phyloP scores from a whole-genome alignment of 2,329 filamentous ascomycete species.

The Fusarium bactridioides region DNA sequence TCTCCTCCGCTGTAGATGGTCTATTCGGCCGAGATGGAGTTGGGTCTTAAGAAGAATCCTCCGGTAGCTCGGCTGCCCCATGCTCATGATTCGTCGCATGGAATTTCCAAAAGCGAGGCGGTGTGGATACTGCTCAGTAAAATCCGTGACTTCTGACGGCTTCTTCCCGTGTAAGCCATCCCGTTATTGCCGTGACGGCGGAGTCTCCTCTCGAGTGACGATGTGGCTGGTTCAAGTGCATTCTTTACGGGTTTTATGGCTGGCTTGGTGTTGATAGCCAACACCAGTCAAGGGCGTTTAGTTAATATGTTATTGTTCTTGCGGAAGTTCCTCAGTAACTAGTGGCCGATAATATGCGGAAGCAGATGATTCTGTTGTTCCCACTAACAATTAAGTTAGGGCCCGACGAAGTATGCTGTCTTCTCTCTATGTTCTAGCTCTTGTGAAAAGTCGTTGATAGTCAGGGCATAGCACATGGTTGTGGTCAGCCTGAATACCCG shows the following conservation, averaged over 20 bases:
- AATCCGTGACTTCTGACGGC: background rate
- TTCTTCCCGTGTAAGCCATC: constrained; percentile 27
- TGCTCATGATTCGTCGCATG: background rate
- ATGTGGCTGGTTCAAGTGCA: constrained; percentile 18
- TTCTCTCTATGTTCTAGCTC: background rate
- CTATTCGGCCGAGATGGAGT: constrained; percentile 8
- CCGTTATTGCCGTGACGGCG: constrained; percentile 27
- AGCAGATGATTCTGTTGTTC: background rate
- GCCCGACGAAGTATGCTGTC: background rate
- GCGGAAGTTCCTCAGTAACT: background rate
- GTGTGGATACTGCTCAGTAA: constrained; percentile 22
- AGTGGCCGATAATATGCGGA: background rate
- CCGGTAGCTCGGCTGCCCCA: constrained; percentile 6
- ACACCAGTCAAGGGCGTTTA: background rate
- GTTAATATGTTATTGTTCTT: background rate
- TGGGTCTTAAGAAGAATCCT: background rate
- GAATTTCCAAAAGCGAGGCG: constrained; percentile 1
- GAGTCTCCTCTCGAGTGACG: constrained; percentile 22
- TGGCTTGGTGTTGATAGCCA: background rate
- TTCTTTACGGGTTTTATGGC: background rate
- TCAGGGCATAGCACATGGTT: background rate
- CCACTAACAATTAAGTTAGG: background rate
- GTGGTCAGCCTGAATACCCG: background rate
- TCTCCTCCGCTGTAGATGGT: background rate
- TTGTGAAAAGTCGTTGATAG: background rate